These are phyloP conservation scores for Paramyrothecium roridum DNA, from an alignment of 2,329 filamentous ascomycete species.

Conservation along the genomic window DNA sequence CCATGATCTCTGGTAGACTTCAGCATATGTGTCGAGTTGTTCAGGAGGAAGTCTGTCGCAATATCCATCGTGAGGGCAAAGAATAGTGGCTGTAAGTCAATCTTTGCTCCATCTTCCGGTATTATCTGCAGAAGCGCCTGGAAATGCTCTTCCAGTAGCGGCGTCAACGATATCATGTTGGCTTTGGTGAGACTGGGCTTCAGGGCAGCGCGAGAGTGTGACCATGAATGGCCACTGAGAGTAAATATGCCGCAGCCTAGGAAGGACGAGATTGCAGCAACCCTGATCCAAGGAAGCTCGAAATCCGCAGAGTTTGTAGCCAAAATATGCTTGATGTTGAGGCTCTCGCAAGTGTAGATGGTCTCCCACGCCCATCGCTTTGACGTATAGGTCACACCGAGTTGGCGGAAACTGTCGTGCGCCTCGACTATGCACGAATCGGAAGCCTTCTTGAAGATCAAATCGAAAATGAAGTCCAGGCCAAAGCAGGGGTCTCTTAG, in stretches of 20 bases:
- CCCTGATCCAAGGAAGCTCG: slow-evolving; percentile 31
- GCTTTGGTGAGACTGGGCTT: slow-evolving; percentile 28
- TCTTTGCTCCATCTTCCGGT: slow-evolving; percentile 10
- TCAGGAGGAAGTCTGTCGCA: slow-evolving; percentile 47
- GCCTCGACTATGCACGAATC: slow-evolving; percentile 24
- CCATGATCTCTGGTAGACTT: slow-evolving; percentile 3
- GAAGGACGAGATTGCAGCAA: slow-evolving; percentile 32
- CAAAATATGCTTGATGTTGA: slow-evolving; percentile 54
- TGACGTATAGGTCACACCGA: slow-evolving; percentile 28
- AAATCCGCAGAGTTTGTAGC: slow-evolving; percentile 51
- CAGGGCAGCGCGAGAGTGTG: slow-evolving; percentile 35
- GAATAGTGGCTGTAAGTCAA: slow-evolving; percentile 43
- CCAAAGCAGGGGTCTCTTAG: slow-evolving; percentile 28
- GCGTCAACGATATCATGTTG: slow-evolving; percentile 21
- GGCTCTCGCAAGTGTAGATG: slow-evolving; percentile 38
- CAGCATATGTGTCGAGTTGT: slow-evolving; percentile 13
- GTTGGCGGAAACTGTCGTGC: slow-evolving; percentile 18
- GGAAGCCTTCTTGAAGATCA: slow-evolving; percentile 18
- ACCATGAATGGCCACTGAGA: slow-evolving; percentile 44
- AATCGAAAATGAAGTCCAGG: slow-evolving; percentile 29
- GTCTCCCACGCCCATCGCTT: slow-evolving; percentile 27
- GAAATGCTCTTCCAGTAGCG: slow-evolving; percentile 28
- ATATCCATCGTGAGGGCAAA: slow-evolving; percentile 45
- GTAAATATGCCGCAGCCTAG: slow-evolving; percentile 47
- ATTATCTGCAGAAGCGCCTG: slow-evolving; percentile 33